Evolutionary conservation across 1,284 basidiomycete genomes (phyloP), one percentile per base, ranked within the genome.

Genomic region (Ganoderma meredithae): DNA sequence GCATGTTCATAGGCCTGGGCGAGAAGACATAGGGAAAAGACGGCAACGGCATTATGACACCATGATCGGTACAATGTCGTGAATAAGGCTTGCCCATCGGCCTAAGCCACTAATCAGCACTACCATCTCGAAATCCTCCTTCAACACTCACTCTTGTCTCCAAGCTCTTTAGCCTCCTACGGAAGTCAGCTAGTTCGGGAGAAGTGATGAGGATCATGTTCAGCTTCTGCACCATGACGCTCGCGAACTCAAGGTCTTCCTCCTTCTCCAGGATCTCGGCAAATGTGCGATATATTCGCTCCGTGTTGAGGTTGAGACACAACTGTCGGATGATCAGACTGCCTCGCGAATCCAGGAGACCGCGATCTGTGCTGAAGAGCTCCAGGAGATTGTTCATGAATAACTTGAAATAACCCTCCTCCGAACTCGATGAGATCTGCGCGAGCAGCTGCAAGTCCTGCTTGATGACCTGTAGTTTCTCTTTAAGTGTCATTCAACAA

Each of bases 1-100:
- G 98, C 98, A 80, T 99, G 98, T 78, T 99, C 98, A 76, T 99
- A 99, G 4, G 97, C 97, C 81, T 99, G 98, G 0, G 97, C 96
- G 13, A 99, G 85, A 25, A 99, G 86, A 79, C 98, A 99, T 3
- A 99, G 86, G 0, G 96, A 95, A 77, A 99, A 98, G 0, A 96
- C 96, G 0, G 98, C 94, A 31, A 99, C 96, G 0, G 98, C 94
- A 77, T 99, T 99, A 78, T 99, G 98, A 79, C 96, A 99, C 97
- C 98, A 99, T 49, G 96, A 98, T 44, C 95, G 88, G 78, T 99
- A 99, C 22, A 99, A 83, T 0, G 93, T 94, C 1, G 92, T 94
- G 78, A 99, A 99, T 31, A 99, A 81, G 8, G 90, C 90, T 81
- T 98, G 96, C 0, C 97, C 96, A 73, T 99, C 98, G 90, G 96